These are phyloP conservation scores for Cynara cardunculus DNA, from an alignment of 129 eudicot genomes.

Conservation along the genomic window DNA sequence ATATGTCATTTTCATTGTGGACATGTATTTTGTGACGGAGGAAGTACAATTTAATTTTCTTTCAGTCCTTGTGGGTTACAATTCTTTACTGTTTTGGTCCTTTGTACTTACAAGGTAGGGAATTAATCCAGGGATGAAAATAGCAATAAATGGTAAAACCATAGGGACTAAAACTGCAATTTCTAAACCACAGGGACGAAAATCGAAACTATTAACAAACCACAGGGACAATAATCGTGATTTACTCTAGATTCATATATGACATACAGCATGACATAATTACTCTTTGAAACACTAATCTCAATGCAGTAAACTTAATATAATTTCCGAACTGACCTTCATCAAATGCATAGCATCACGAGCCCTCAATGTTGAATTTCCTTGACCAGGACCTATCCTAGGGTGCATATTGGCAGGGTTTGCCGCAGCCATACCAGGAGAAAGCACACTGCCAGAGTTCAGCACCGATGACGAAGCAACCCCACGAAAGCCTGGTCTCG, in stretches of 20 bases:
- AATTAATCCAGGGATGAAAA: too few species aligned
- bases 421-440: constrained; percentile 23
- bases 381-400: constrained; percentile 53
- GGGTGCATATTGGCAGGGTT: constrained; percentile 43
- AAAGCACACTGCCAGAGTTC: constrained; percentile 42
- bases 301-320: neutral
- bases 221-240: too few species aligned
- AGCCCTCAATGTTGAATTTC: constrained; percentile 50
- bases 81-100: too few species aligned
- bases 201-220: too few species aligned
- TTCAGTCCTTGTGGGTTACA: too few species aligned
- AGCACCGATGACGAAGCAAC: constrained; percentile 50
- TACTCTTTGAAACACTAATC: neutral
- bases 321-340: constrained; percentile 41
- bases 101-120: too few species aligned
- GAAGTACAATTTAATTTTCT: too few species aligned
- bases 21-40: too few species aligned
- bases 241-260: neutral
- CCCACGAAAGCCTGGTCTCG: constrained; percentile 68
- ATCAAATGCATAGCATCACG: constrained; percentile 58
- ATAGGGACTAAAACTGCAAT: too few species aligned
- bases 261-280: neutral
- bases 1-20: too few species aligned
- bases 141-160: too few species aligned
- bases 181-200: too few species aligned